Base-by-base conservation (phyloP, 176 grass and related monocot species). In the Triticum turgidum region DNA sequence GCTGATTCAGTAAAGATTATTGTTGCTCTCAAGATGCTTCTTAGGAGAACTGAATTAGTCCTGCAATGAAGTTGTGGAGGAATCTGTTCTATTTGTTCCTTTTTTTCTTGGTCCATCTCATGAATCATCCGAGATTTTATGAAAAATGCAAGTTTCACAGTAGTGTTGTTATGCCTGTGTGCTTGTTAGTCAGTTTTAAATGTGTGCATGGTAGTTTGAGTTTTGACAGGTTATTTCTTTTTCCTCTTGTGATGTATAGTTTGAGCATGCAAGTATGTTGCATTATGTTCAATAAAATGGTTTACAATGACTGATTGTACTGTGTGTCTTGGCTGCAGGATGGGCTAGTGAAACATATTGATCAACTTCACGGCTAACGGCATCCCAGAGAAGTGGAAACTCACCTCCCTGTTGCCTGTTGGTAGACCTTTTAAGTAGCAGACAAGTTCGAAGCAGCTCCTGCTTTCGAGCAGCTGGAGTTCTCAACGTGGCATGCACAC, bases 331-430 rank as follows among this genome's bases (percentile, higher is more conserved):
- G 15, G 51, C 51, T 76, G 70, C 85, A 91, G 89, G 89, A 84
- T 88, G 81, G 85, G 85, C 69, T 91, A 91, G 30, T 77, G 51
- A 62, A 70, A 87, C 59, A 58, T 69, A 38, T 21, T 80, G 59
- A 20, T 9, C 14, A 80, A 37, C 21, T 29, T 41, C 24, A 68
- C 44, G 30, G 61, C 1, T 3, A 76, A 69, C 14, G 80, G 15
- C 42, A 75, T 79, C 11, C 3, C 38, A 21, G 61, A 35, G 44
- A 59, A 80, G 5, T 17, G 10, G 27, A 35, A 1, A 49, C 27
- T 51, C 5, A 11, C 45, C 18, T 13, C 12, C 12, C 0, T 21
- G 45, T 30, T 20, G 8, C 22, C 0, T 21, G 45, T 30, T 20
- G 15, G 25, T 27, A 76, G 74, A 29, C 32, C 39, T 33, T 72